Conservation (phyloP, 2,329 filamentous ascomycete genomes). For the Eurotiales sp. region DNA sequence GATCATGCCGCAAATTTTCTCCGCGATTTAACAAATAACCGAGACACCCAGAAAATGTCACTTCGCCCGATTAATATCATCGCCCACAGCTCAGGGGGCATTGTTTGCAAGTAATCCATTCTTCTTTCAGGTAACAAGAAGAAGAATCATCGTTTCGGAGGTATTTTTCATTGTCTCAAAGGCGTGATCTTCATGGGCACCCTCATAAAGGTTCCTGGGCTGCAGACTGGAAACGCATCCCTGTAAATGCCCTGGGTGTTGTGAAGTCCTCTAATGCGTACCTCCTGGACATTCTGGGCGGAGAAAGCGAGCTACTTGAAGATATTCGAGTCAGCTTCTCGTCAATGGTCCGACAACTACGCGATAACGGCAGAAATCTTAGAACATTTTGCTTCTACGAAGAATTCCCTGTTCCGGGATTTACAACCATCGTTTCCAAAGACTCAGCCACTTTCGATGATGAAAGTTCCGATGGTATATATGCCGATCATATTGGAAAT, state of each 20-base stretch:
- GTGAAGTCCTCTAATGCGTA: slow-evolving; percentile 15
- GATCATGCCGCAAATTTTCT: not conserved
- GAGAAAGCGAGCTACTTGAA: not conserved
- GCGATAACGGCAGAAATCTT: not conserved
- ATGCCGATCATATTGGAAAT: too few relatives aligned
- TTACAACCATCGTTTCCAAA: not conserved
- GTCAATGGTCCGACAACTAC: not conserved
- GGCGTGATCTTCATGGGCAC: slow-evolving; percentile 38
- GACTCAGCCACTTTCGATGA: not conserved
- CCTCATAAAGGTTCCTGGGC: slow-evolving; percentile 32
- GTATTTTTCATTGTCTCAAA: slow-evolving; percentile 27
- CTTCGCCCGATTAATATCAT: slow-evolving; percentile 29
- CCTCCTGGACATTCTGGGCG: not conserved
- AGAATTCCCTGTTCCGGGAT: not conserved
- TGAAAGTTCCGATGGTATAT: too few relatives aligned
- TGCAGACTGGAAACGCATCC: slow-evolving; percentile 33
- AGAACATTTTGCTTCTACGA: not conserved
- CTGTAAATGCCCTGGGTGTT: slow-evolving; percentile 19
- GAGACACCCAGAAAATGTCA: slow-evolving; percentile 12
- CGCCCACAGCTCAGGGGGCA: slow-evolving; percentile 26
- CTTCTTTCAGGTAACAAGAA: slow-evolving; percentile 28
- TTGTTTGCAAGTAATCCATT: slow-evolving; percentile 36
- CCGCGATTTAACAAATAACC: not conserved
- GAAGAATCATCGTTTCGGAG: slow-evolving; percentile 26
- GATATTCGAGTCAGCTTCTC: not conserved